Conservation (phyloP, 1,139 yeast genomes). For the Petasospora rhodanensis region DNA sequence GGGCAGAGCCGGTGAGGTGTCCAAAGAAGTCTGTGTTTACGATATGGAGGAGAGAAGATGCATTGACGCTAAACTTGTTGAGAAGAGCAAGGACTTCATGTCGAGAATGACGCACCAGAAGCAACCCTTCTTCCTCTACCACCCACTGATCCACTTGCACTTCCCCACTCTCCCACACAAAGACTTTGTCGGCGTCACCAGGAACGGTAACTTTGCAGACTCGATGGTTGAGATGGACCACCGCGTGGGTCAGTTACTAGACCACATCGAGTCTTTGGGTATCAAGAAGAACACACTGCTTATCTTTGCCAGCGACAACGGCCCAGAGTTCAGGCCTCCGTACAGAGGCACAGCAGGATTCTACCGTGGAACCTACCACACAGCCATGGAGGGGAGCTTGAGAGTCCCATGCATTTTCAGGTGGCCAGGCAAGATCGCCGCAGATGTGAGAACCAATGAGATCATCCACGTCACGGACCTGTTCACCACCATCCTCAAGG, state of each 20-base stretch:
- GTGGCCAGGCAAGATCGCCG: not conserved
- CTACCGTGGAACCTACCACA: not conserved
- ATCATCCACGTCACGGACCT: not conserved
- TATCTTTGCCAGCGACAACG: not conserved
- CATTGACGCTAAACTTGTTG: not conserved
- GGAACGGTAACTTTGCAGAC: not conserved
- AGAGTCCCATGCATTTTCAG: not conserved
- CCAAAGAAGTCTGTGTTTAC: not conserved
- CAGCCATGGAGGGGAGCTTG: not conserved
- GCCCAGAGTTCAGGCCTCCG: not conserved
- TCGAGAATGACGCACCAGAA: not conserved
- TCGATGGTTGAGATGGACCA: not conserved
- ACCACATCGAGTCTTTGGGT: not conserved
- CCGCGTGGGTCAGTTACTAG: not conserved
- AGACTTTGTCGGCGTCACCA: not conserved
- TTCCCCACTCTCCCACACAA: not conserved
- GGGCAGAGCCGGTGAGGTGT: not conserved
- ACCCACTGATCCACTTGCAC: not conserved
- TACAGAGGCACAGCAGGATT: not conserved
- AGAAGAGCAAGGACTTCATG: not conserved
- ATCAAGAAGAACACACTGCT: not conserved
- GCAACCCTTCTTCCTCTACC: not conserved
- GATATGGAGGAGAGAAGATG: not conserved
- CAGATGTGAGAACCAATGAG: not conserved
- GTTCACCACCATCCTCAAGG: not conserved